Conservation (phyloP, 1,284 basidiomycete species). For the Papiliotrema flavescens region DNA sequence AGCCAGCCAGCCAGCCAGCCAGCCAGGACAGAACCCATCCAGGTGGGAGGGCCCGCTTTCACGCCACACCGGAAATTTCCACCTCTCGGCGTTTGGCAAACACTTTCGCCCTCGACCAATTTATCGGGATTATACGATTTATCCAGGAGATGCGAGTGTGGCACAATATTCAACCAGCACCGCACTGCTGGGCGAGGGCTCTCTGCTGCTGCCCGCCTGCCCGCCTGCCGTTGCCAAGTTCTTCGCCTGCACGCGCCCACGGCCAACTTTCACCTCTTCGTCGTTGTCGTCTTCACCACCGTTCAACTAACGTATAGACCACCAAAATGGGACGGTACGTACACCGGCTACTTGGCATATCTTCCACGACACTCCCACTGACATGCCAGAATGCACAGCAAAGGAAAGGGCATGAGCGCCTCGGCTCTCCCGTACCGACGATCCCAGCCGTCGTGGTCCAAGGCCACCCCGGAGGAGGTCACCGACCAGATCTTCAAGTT, state of each 20-base stretch:
- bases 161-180: neutral
- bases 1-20: too few relatives aligned
- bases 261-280: neutral
- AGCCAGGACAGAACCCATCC: too few relatives aligned
- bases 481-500: conserved; percentile 96
- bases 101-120: too few relatives aligned
- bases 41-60: too few relatives aligned
- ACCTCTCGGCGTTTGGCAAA: too few relatives aligned
- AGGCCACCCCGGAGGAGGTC: conserved; percentile 92
- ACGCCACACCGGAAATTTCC: too few relatives aligned
- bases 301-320: conserved; percentile 11
- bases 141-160: conserved; percentile 1
- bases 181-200: too few relatives aligned
- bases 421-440: conserved; percentile 98
- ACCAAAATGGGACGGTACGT: conserved; percentile 42
- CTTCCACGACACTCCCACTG: neutral
- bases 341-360: too few relatives aligned
- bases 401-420: conserved; percentile 97
- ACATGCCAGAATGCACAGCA: conserved; percentile 76
- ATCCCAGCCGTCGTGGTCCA: conserved; percentile 92
- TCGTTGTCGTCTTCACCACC: neutral
- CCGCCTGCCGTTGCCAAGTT: neutral
- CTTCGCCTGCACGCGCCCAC: neutral
- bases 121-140: conserved; percentile 1
- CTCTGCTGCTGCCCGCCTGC: too few relatives aligned